Percentiles rank a stretch among this genome's conserved stretches.
Conservation (phyloP, 2,329 filamentous ascomycete species). For the Pseudogymnoascus sp. region DNA sequence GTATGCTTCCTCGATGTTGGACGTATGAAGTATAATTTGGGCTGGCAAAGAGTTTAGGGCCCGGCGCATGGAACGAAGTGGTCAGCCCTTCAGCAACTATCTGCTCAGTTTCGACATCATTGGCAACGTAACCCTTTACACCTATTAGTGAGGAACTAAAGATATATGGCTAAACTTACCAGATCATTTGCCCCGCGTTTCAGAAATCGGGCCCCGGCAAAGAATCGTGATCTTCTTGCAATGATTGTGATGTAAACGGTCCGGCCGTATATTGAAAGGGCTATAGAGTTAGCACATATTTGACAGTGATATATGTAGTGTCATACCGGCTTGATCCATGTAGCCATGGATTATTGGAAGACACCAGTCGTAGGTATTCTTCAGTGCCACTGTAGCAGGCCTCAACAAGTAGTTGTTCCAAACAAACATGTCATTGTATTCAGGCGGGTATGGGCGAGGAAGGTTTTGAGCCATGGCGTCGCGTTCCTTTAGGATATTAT, state of each 20-base stretch:
- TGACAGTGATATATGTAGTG: not conserved
- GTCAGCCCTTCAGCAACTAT: conserved; percentile 92
- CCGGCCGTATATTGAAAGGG: conserved; percentile 76
- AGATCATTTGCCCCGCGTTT: conserved; percentile 92
- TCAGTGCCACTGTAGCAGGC: conserved; percentile 61
- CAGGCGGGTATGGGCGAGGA: conserved; percentile 48
- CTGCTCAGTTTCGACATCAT: conserved; percentile 97
- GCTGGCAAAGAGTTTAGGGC: conserved; percentile 75
- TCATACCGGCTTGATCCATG: conserved; percentile 70
- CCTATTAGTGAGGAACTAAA: not conserved
- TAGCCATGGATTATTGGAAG: conserved; percentile 93
- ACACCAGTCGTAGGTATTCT: conserved; percentile 90
- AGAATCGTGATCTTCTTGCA: conserved; percentile 82
- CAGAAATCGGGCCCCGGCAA: conserved; percentile 87
- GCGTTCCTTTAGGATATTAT: conserved; percentile 80
- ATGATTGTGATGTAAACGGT: conserved; percentile 90
- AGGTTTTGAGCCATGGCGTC: conserved; percentile 58
- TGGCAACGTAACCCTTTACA: conserved; percentile 74
- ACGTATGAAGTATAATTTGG: conserved; percentile 94
- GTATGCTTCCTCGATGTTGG: conserved; percentile 93
- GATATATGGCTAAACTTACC: conserved; percentile 28
- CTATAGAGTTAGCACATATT: conserved; percentile 27
- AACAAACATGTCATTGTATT: conserved; percentile 92
- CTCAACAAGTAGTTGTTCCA: conserved; percentile 90
- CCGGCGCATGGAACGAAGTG: conserved; percentile 91